Base-by-base conservation (phyloP, 768 basidiomycete species). In the Mycena haematopus region DNA sequence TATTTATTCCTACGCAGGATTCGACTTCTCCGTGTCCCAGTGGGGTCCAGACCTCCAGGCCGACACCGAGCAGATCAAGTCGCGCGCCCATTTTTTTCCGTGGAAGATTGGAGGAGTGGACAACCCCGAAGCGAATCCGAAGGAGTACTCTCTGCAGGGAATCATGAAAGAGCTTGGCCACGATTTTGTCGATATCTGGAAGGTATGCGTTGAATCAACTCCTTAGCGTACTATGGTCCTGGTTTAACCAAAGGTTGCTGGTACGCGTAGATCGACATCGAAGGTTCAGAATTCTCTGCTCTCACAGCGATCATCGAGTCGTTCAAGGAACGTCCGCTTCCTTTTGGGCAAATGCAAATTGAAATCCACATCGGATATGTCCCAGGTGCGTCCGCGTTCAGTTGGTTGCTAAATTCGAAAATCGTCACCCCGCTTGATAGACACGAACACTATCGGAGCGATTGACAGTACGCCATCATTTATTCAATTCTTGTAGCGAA, bases 241-340 rank as follows among this genome's bases (percentile, higher is more conserved):
- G 9, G 29, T 9, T 31, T 14, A 38, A 38, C n/a, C n/a, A n/a
- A n/a, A n/a, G n/a, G n/a, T n/a, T 38, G 36, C 15, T 7, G 80
- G 29, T 9, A 21, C n/a, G 73, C 79, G 68, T 78, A 83, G 70
- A 76, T 83, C 62, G 82, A 83, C 67, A 68, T 84, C 10, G 82
- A 83, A 52, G 83, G 81, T 33, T 78, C 76, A 69, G 82, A 83
- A 63, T 83, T 83, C 31, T 74, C 79, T 14, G 76, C 80, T 1
- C 75, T 83, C 45, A 50, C 73, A 0, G 70, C 76, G 49, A 74
- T 83, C 63, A 65, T 84, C 21, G 68, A 74, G 22, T 74, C 79
- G n/a, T 80, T 72, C 5, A 71, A 74, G 25, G 73, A 75, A 52
- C 72, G 73, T 45, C 76, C 80, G 6, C 70, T 80, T 38, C 82